A percentile compares a stretch with the other conserved stretches of the same genome.
Evolutionary conservation across 2,329 filamentous ascomycete genomes (phyloP).

Genomic region (Pseudovirgaria hyperparasitica): DNA sequence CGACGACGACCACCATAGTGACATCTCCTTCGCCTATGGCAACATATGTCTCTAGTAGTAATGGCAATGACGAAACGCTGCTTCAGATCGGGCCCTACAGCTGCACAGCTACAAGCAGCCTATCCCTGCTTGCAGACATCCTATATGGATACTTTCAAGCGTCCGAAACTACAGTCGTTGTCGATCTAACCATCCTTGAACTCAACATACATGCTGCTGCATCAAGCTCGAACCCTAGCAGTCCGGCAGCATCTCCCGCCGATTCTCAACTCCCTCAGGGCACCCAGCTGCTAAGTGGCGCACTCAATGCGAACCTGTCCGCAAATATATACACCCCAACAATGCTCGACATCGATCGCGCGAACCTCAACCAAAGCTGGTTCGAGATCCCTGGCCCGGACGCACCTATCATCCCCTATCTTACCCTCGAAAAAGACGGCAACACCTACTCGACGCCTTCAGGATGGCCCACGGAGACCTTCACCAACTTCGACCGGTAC

Average conservation of each 20-base stretch:
- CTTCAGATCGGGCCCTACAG: slow-evolving; percentile 37
- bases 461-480: slow-evolving; percentile 53
- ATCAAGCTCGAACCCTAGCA: slow-evolving; percentile 21
- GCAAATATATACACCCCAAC: slow-evolving; percentile 42
- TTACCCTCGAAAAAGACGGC: slow-evolving; percentile 25
- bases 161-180: slow-evolving; percentile 43
- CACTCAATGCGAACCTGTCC: slow-evolving; percentile 36
- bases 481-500: slow-evolving; percentile 40
- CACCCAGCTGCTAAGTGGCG: slow-evolving; percentile 32
- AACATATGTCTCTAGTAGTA: too few species aligned
- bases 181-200: slow-evolving; percentile 39
- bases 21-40: slow-evolving; percentile 2
- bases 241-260: slow-evolving; percentile 28
- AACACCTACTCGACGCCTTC: slow-evolving; percentile 35
- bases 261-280: slow-evolving; percentile 31
- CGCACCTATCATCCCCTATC: slow-evolving; percentile 41
- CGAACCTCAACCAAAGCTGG: slow-evolving; percentile 47
- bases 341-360: slow-evolving; percentile 37
- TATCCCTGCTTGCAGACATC: slow-evolving; percentile 36
- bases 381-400: slow-evolving; percentile 28
- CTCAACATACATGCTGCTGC: slow-evolving; percentile 48
- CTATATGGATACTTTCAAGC: slow-evolving; percentile 39
- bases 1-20: slow-evolving; percentile 1
- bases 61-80: slow-evolving; percentile 21
- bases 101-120: slow-evolving; percentile 40